A percentile compares a stretch with the other conserved stretches of the same genome.
Conservation (phyloP, 2,329 filamentous ascomycete genomes). For the Colletotrichum neosansevieriae region DNA sequence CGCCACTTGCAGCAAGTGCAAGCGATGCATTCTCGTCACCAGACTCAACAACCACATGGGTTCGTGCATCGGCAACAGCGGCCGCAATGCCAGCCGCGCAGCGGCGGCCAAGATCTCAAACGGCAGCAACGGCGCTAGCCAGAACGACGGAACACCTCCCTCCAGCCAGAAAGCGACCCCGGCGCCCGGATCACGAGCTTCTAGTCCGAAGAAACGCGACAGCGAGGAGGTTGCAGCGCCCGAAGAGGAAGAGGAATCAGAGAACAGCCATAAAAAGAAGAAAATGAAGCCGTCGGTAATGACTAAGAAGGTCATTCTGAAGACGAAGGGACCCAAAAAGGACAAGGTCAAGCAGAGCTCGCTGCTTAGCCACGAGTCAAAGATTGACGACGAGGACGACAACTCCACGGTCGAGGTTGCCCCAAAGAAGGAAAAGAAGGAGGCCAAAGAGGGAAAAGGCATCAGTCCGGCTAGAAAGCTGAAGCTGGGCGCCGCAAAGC, state of each 20-base stretch:
- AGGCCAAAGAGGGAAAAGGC: conserved; percentile 45
- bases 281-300: conserved; percentile 62
- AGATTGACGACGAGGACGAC: conserved; percentile 47
- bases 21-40: conserved; percentile 73
- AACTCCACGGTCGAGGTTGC: conserved; percentile 47
- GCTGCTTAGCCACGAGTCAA: conserved; percentile 63
- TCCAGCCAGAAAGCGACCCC: conserved; percentile 74
- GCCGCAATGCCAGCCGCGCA: conserved; percentile 71
- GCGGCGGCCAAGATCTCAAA: conserved; percentile 74
- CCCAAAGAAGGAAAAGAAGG: conserved; percentile 54
- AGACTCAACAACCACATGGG: conserved; percentile 77
- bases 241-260: conserved; percentile 65
- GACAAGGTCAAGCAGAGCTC: conserved; percentile 67
- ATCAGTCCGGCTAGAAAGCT: conserved; percentile 58
- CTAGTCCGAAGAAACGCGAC: conserved; percentile 69
- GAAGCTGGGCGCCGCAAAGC: conserved; percentile 56
- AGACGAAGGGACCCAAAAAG: conserved; percentile 66
- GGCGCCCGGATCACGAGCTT: conserved; percentile 63
- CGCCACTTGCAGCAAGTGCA: conserved; percentile 76
- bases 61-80: conserved; percentile 75
- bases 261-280: conserved; percentile 68
- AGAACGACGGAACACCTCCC: conserved; percentile 69
- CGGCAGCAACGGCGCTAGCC: conserved; percentile 61
- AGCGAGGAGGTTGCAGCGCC: conserved; percentile 60
- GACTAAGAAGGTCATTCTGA: conserved; percentile 68